Base-by-base conservation (phyloP, 108 stramenopile species). In the Mayamaea pseudoterrestris region DNA sequence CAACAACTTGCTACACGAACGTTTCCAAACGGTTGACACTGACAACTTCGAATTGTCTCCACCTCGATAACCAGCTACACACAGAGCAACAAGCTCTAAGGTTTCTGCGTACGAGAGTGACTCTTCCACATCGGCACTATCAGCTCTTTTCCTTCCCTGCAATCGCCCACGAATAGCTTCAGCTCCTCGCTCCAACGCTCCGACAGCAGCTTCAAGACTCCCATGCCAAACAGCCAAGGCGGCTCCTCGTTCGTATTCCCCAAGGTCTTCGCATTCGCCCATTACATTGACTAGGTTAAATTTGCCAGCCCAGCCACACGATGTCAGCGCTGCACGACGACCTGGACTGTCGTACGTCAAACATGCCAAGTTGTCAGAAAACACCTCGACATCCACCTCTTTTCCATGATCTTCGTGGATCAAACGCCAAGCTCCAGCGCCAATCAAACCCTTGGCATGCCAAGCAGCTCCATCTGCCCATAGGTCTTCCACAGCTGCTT, bases 151-250 rank as follows among this genome's bases (percentile, higher is more conserved):
- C 41, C 24, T 47, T 37, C 30, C 17, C 27, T 43, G 37, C 71
- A n/a, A n/a, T n/a, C n/a, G n/a, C n/a, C n/a, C n/a, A 37, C 6
- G 23, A 9, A 25, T 29, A 2, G 34, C 43, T 17, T 17, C 57
- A 36, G 79, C 72, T 2, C 74, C 87, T 21, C 69, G 64, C 47
- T 83, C 76, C 20, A 89, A 58, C 9, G 69, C 52, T 2, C 65
- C 68, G 4, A 83, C 77, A 25, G 81, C 82, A 42, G 69, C 68
- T 18, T 74, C 80, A 5, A 84, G 43, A 53, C 82, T 64, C 20
- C 72, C 77, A 53, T 84, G 74, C 78, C 77, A 90, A 1, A 84
- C 61, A 0, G 87, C 82, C 18, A 90, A 35, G 20, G 82, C 78
- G 23, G 87, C 82, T 12, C 82, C 63, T 18, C 82, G 61, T 56